Base-by-base conservation (phyloP, 164 flowering plant genomes). In the Amborella trichopoda region DNA sequence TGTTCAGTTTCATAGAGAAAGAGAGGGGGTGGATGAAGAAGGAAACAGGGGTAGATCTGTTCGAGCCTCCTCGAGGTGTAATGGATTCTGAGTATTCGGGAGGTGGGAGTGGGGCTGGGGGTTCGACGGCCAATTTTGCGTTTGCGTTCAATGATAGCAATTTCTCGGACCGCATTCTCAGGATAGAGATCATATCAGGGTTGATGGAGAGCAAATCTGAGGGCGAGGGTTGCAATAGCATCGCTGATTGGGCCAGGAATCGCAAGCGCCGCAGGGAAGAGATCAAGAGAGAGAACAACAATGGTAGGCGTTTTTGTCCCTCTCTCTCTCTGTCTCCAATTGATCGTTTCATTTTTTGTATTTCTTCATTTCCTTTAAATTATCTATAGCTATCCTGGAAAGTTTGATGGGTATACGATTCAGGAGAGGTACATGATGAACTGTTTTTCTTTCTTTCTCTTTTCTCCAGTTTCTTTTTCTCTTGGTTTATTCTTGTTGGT, bases 71-170 rank as follows among this genome's bases (percentile, higher is more conserved):
- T n/a, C 53, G 64, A 27, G 48, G 75, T 16, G 62, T 63, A 22
- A 80, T 83, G 86, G 88, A 83, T 1, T 63, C 88, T 1, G 72
- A 72, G 28, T 55, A 33, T 23, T 58, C 73, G 3, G 51, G 63
- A 5, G 14, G 33, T 5, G 47, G 17, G 17, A 42, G 26, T 26
- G 36, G 36, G 4, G 26, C 10, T 38, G 28, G 33, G 62, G 28
- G 13, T 38, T 41, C 22, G 17, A 28, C 55, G 14, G 67, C 70
- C 19, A 80, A 82, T 60, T 88, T 84, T 46, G 85, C 66, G 0
- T 89, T 89, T 52, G 95, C 95, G n/a, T 89, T 89, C 61, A 78
- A 89, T 55, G 90, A 89, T 56, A 77, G 84, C 55, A 83, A 80
- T 48, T 85, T 89, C 80, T 84, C 95, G 22, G 97, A 89, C 47